phyloP scores from a whole-genome alignment of 768 basidiomycete genomes.

The Phlebiopsis flavidoalba region DNA sequence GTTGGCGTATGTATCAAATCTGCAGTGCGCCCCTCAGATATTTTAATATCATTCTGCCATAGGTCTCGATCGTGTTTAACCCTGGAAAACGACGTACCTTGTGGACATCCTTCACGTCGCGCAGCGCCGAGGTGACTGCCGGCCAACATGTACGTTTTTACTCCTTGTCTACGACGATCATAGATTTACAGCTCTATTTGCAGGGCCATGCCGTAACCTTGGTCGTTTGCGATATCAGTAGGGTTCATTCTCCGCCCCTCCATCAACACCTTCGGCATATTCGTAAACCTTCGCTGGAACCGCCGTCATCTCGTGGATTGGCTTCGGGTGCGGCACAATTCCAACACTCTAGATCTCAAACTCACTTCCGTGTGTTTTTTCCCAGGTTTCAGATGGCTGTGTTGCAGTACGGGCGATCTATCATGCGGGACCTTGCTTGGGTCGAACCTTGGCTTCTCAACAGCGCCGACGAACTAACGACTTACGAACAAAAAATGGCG shows the following conservation, averaged over 20 bases:
- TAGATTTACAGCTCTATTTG: neutral
- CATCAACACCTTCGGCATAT: constrained; percentile 48
- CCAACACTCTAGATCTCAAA: neutral
- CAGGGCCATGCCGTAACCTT: constrained; percentile 47
- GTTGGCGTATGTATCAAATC: constrained; percentile 44
- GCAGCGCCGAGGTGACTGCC: constrained; percentile 62
- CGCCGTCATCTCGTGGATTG: constrained; percentile 43
- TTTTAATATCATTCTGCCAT: neutral
- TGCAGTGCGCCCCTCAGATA: neutral
- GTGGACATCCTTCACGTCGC: constrained; percentile 56
- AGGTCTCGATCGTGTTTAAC: constrained; percentile 54
- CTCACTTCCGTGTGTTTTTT: neutral
- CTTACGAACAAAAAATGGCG: neutral
- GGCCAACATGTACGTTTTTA: constrained; percentile 43
- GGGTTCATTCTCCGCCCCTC: constrained; percentile 49
- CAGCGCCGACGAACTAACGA: constrained; percentile 13
- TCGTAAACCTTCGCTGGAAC: constrained; percentile 41
- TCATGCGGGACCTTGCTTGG: constrained; percentile 55
- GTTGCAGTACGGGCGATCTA: constrained; percentile 41
- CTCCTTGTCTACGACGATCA: neutral
- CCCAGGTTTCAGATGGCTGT: neutral
- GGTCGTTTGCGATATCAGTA: constrained; percentile 37
- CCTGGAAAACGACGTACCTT: constrained; percentile 51
- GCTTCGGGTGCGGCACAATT: constrained; percentile 42
- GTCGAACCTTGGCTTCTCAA: constrained; percentile 54